These are phyloP conservation scores for Neurospora cerealis DNA, from an alignment of 495 filamentous ascomycete genomes.

Conservation along the genomic window DNA sequence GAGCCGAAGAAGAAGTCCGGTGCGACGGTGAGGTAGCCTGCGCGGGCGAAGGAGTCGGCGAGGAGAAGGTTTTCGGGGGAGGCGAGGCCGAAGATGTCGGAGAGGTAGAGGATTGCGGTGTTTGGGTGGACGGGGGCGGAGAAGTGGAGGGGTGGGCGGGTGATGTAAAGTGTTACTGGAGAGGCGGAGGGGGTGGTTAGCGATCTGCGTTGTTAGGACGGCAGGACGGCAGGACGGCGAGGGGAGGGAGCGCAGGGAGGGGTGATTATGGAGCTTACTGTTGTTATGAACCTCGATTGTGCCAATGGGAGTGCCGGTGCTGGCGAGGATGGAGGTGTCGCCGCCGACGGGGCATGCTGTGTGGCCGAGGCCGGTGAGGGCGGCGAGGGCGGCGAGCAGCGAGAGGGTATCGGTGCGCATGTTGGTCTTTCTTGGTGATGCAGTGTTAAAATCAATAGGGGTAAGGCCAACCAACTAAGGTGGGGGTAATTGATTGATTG, in stretches of 20 bases:
- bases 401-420: background rate
- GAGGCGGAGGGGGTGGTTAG: background rate
- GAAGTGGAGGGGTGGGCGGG: constrained; percentile 18
- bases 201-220: background rate
- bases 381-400: background rate
- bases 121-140: constrained; percentile 31
- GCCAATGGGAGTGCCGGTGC: constrained; percentile 23
- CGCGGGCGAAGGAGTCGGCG: constrained; percentile 65
- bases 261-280: constrained; percentile 8
- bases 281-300: constrained; percentile 19
- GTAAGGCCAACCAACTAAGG: no score
- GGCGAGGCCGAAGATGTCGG: constrained; percentile 51
- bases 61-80: constrained; percentile 59
- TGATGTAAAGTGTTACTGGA: constrained; percentile 30
- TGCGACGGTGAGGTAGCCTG: constrained; percentile 63
- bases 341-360: background rate
- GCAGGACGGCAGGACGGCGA: background rate
- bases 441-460: background rate
- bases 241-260: background rate
- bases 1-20: constrained; percentile 68
- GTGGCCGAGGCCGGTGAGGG: background rate
- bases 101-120: constrained; percentile 41
- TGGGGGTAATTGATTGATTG: background rate
- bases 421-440: background rate
- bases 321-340: constrained; percentile 18